These are phyloP conservation scores for Acanthamoeba castellanii DNA, from an alignment of 208 protist species.

Conservation along the genomic window DNA sequence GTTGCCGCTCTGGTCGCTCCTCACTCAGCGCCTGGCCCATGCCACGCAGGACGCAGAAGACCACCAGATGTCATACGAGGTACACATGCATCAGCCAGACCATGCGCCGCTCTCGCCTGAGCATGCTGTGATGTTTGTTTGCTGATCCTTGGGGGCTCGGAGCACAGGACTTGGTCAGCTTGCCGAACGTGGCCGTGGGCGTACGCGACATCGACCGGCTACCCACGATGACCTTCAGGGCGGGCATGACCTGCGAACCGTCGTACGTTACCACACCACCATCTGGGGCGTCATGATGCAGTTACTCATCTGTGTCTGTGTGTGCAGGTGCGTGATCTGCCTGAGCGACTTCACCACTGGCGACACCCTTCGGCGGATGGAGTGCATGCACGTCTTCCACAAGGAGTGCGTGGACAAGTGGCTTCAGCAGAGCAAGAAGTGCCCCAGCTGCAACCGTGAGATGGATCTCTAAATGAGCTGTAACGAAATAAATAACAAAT, in stretches of 20 bases:
- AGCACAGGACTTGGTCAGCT: neutral
- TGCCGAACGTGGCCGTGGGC: neutral
- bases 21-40: neutral
- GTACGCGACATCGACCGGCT: neutral
- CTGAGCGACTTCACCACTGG: neutral
- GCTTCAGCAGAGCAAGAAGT: neutral
- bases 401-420: constrained; percentile 20
- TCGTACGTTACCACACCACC: neutral
- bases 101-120: neutral
- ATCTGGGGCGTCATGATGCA: neutral
- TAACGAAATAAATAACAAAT: too few species aligned
- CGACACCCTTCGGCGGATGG: neutral
- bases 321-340: constrained; percentile 45
- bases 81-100: neutral
- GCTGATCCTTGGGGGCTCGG: neutral
- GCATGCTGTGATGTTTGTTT: neutral
- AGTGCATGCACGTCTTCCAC: constrained; percentile 47
- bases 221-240: neutral
- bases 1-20: neutral
- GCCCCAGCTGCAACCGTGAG: constrained; percentile 36
- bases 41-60: neutral
- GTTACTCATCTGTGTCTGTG: neutral
- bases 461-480: neutral
- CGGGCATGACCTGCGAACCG: neutral
- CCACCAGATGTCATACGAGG: neutral